Evolutionary conservation across 2,329 filamentous ascomycete genomes (phyloP), one percentile per base, ranked within the genome.

Genomic region (Trichothecium sympodiale): DNA sequence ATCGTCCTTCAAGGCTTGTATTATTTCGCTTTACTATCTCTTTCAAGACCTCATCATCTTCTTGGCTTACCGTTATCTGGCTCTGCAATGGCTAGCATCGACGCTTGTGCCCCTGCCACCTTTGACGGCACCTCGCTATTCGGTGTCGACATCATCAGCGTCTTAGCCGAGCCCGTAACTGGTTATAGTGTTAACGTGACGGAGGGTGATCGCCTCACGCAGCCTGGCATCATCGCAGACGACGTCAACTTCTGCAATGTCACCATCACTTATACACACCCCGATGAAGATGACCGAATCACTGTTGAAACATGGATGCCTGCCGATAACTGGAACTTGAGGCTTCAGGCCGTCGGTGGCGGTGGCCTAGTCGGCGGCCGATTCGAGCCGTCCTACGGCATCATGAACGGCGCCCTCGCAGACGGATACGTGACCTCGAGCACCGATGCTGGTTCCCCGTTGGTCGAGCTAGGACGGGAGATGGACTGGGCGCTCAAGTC

Each of bases 271-370:
- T 46, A 44, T 27, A 36, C 34, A 0, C 44, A 43, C 15, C 29
- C 39, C 1, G 38, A 33, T 14, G 16, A 36, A 4, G 31, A 38
- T 23, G 34, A 43, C 10, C 4, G 17, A 0, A 32, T 40, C 16
- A 33, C 14, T 16, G 29, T 42, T 10, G 43, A 50, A 10, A 36
- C 46, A 2, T 53, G 44, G 44, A 42, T 55, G 2, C 52, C 51
- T 1, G 2, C 28, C 3, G 37, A 29, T 1, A n/a, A 18, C 3
- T 58, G 55, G 53, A 59, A 57, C 31, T 46, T 44, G 0, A 40
- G 53, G 4, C 36, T 57, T 2, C 47, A 51, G 27, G 48, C 43
- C 7, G 36, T 51, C n/a, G 54, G 55, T 2, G 54, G 55, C 13
- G 50, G 48, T 5, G 54, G 54, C 3, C 56, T 35, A 13, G 41